A percentile compares a stretch with the other conserved stretches of the same genome.
Conservation (phyloP, 805 yeast species). For the Metschnikowia cubensis region DNA sequence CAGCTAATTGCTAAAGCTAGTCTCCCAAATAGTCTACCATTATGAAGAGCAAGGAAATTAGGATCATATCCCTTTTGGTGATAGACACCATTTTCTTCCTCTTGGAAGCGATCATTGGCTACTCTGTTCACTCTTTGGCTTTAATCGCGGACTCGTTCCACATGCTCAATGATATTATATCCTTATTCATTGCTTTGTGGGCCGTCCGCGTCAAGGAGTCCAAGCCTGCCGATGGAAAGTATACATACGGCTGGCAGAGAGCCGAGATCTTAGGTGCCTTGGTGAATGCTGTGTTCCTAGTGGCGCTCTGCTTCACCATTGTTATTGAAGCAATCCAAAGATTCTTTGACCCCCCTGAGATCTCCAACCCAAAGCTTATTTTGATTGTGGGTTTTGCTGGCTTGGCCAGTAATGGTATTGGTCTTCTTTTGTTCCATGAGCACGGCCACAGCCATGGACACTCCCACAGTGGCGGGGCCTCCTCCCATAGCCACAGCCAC, state of each 20-base stretch:
- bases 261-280: conserved; percentile 96
- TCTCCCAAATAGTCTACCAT: neutral
- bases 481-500: conserved; percentile 22
- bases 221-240: conserved; percentile 77
- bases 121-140: conserved; percentile 90
- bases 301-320: conserved; percentile 90
- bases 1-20: neutral
- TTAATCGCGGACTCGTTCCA: conserved; percentile 95
- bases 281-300: conserved; percentile 85
- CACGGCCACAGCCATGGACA: conserved; percentile 41
- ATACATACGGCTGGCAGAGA: conserved; percentile 97
- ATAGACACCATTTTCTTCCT: conserved; percentile 83
- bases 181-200: conserved; percentile 89
- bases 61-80: conserved; percentile 66
- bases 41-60: conserved; percentile 57
- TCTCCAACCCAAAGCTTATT: conserved; percentile 79
- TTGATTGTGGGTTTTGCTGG: conserved; percentile 83
- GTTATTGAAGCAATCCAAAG: conserved; percentile 91
- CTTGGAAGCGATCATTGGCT: conserved; percentile 80
- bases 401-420: conserved; percentile 73
- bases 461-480: conserved; percentile 10
- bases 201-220: conserved; percentile 88
- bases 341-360: conserved; percentile 72
- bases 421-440: conserved; percentile 85
- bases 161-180: conserved; percentile 92